These are phyloP conservation scores for Erythrobasidium yunnanense DNA, from an alignment of 768 basidiomycete genomes.

Conservation along the genomic window DNA sequence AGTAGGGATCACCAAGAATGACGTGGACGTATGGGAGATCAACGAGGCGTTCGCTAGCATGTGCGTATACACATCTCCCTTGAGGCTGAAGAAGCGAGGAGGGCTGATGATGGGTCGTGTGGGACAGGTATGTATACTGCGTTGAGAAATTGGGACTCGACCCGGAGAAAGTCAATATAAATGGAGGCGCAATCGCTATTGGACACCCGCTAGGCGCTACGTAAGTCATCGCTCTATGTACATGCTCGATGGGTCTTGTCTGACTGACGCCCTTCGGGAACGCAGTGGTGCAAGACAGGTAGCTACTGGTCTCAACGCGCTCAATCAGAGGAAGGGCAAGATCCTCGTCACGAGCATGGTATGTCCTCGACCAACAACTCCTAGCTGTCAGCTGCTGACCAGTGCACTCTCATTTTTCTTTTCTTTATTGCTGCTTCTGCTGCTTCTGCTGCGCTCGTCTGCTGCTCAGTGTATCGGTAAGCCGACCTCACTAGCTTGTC, in stretches of 20 bases:
- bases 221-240: neutral
- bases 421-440: no score
- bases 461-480: no score
- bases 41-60: slow-evolving; percentile 80
- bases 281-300: slow-evolving; percentile 76
- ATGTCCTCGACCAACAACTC: no score
- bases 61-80: no score
- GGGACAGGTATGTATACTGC: no score
- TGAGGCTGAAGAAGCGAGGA: no score
- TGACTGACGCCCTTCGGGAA: neutral
- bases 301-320: slow-evolving; percentile 62
- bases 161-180: slow-evolving; percentile 65
- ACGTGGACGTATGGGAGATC: slow-evolving; percentile 85
- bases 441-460: no score
- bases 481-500: no score
- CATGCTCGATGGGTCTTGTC: neutral
- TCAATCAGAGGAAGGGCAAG: slow-evolving; percentile 38
- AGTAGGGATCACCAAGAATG: slow-evolving; percentile 55
- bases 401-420: no score
- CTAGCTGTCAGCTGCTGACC: no score
- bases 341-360: slow-evolving; percentile 80
- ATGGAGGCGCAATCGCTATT: slow-evolving; percentile 80
- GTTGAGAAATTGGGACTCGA: slow-evolving; percentile 57
- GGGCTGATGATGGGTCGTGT: no score
- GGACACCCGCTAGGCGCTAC: slow-evolving; percentile 42